These are phyloP conservation scores for Clavispora vitiphila DNA, from an alignment of 805 yeast genomes.

Conservation along the genomic window DNA sequence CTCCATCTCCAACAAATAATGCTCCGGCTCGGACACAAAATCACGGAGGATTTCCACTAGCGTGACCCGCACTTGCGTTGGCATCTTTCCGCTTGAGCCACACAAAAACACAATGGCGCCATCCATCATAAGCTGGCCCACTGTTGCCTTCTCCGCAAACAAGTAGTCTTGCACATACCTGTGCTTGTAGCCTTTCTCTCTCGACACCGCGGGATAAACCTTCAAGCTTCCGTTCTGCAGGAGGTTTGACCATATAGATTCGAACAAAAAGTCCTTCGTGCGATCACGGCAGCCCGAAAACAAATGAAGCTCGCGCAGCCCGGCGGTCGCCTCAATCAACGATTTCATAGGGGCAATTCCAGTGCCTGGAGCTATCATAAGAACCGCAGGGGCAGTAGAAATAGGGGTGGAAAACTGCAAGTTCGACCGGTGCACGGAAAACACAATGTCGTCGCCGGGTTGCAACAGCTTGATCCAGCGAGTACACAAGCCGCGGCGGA, in stretches of 20 bases:
- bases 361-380: conserved; percentile 89
- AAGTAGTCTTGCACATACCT: conserved; percentile 76
- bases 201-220: conserved; percentile 41
- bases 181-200: conserved; percentile 37
- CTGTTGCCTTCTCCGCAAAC: conserved; percentile 42
- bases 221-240: conserved; percentile 28
- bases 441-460: conserved; percentile 46
- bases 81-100: conserved; percentile 95
- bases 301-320: conserved; percentile 38
- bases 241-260: conserved; percentile 45
- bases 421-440: conserved; percentile 45
- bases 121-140: conserved; percentile 51
- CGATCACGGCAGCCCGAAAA: conserved; percentile 73
- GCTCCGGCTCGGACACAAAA: conserved; percentile 41
- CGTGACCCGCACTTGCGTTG: conserved; percentile 79
- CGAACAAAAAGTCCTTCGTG: conserved; percentile 65
- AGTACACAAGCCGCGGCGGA: conserved; percentile 80
- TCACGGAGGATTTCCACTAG: conserved; percentile 56
- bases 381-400: conserved; percentile 36
- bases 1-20: conserved; percentile 57
- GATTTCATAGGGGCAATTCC: conserved; percentile 93
- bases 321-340: conserved; percentile 43
- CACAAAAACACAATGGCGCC: conserved; percentile 73
- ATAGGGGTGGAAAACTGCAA: conserved; percentile 25
- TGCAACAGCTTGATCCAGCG: conserved; percentile 57